phyloP scores from a whole-genome alignment of 371 early-diverging fungal species.

The Mucor mucedo region DNA sequence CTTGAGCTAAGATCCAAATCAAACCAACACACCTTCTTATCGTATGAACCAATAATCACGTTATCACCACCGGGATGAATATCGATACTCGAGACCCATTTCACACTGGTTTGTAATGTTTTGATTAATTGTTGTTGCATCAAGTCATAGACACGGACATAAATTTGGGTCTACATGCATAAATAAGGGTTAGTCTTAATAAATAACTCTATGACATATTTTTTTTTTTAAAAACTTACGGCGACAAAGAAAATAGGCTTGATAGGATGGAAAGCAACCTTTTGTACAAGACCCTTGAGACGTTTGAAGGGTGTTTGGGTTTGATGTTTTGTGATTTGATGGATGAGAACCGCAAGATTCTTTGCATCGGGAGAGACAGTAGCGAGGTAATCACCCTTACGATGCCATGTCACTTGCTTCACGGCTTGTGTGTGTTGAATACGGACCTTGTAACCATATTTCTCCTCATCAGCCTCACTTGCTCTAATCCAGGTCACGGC shows the following conservation, averaged over 20 bases:
- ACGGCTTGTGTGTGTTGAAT: conserved; percentile 66
- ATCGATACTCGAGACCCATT: conserved; percentile 95
- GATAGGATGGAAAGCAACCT: conserved; percentile 92
- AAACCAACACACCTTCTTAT: conserved; percentile 94
- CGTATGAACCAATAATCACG: conserved; percentile 93
- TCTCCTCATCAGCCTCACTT: conserved; percentile 53
- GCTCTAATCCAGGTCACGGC: conserved; percentile 67
- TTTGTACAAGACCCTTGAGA: conserved; percentile 86
- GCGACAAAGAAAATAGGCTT: conserved; percentile 93
- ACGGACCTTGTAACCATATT: conserved; percentile 59
- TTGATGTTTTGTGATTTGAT: conserved; percentile 87
- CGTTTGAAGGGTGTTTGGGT: conserved; percentile 92
- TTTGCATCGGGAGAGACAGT: conserved; percentile 79
- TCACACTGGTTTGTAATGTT: conserved; percentile 81
- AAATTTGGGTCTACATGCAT: conserved; percentile 79
- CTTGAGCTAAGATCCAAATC: conserved; percentile 91
- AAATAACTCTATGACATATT: neutral
- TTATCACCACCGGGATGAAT: conserved; percentile 94
- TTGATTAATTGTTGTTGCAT: conserved; percentile 82
- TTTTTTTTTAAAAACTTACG: conserved; percentile 43
- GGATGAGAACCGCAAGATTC: conserved; percentile 80
- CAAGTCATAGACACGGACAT: conserved; percentile 92
- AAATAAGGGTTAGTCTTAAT: neutral
- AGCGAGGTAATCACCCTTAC: conserved; percentile 95
- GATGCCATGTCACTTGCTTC: conserved; percentile 91